Evolutionary conservation across 1,284 basidiomycete species (phyloP), one percentile per base, ranked within the genome.

Genomic region (Hypsizygus ulmarius): DNA sequence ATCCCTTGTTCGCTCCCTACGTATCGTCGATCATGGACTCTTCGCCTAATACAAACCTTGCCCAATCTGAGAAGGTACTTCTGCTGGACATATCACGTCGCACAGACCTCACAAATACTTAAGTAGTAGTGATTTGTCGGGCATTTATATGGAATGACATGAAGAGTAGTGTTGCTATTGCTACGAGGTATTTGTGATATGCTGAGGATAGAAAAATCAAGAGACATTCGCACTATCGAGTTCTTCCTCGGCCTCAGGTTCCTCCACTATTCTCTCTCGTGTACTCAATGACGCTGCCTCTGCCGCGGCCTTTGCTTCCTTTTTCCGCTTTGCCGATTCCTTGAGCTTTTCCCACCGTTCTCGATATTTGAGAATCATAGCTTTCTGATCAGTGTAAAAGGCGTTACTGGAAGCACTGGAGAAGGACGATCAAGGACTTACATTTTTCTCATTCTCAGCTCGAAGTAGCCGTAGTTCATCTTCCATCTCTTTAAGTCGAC

Each of bases 271-370:
- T 43, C 77, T 73, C 50, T 88, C 83, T 50, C 77, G 72, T 15
- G 81, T 72, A 19, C 73, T 69, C 12, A 71, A 61, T 30, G 71
- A 71, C 7, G 70, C 69, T 27, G 71, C 68, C 15, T 73, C 74
- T 15, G 74, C 77, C 3, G 77, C 77, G n/a, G 76, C 78, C 63
- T 87, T 91, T 10, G 86, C 87, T 61, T 90, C 87, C 64, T 90
- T 90, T 71, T 93, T 93, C 49, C 84, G 82, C 63, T 84, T 87
- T 11, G 90, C 87, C 21, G 84, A 87, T 56, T 89, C 83, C 64
- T 94, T 94, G 53, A 95, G 71, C 64, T 90, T 91, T 59, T 92
- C 89, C 85, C 91, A 93, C 49, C 88, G 76, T 63, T 87, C 90
- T 39, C 86, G 82, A 70, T 91, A 94, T 60, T 89, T 88, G 12